Base-by-base conservation (phyloP, 306 rosid genomes). In the Arachis hypogaea region DNA sequence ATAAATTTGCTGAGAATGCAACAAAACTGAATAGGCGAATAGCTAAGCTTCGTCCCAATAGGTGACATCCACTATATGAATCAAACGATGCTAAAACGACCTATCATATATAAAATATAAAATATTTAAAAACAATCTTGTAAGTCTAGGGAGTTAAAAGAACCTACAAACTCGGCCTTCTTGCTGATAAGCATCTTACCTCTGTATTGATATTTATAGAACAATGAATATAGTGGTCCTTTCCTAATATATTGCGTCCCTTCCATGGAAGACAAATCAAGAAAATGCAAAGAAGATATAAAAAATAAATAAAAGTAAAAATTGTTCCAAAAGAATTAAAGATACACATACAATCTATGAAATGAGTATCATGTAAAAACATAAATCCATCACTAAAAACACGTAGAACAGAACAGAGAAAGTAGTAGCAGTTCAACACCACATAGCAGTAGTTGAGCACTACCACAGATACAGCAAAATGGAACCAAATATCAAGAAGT, bases 101-200 rank as follows among this genome's bases (percentile, higher is more conserved):
- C 1, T 7, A 61, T 16, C 59, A 43, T 22, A 33, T 41, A 22
- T 56, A 9, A 28, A 42, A 77, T 63, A 59, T 40, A 62, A 44
- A 56, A 55, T 73, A 29, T 18, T 36, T 40, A 50, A 16, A 63
- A 18, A 74, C 14, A 52, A 11, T 47, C 52, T 47, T 69, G 36
- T 18, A 73, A 49, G 71, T 38, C 63, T 59, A 54, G 41, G 29
- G 62, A 72, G 56, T 50, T 30, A 67, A n/a, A 45, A 67, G 77
- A 80, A 94, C 99, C 99, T 94, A 97, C 76, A 94, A 82, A 83
- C 78, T 94, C 33, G 97, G 97, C 69, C 97, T 86, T 80, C 99
- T 90, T 67, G 99, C 99, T 64, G 96, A 94, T 77, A 94, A 84
- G 44, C 96, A 94, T 72, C 99, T 96, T 2, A 96, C 92, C 91